A percentile compares a stretch with the other conserved stretches of the same genome.
phyloP scores from a whole-genome alignment of 176 grass and related monocot species.

The Zoysia japonica region DNA sequence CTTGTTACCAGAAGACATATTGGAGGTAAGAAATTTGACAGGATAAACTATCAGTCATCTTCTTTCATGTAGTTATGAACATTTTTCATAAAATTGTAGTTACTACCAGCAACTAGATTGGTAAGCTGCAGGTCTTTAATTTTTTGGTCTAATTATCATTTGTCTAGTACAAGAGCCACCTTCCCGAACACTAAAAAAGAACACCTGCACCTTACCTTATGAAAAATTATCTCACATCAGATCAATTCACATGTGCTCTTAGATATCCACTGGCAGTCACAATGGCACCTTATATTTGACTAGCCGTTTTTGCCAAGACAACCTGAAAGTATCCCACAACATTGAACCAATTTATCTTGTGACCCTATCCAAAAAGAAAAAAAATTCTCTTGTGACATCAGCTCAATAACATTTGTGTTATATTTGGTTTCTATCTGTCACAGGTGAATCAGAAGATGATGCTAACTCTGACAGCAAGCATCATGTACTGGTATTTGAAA shows the following conservation, averaged over 20 bases:
- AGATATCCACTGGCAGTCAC: neutral
- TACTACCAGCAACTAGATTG: too few relatives aligned
- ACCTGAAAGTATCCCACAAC: neutral
- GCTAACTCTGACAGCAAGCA: slow-evolving; percentile 87
- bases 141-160: neutral
- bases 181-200: neutral
- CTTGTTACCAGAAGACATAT: slow-evolving; percentile 92
- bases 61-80: slow-evolving; percentile 11
- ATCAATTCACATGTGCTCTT: neutral
- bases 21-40: slow-evolving; percentile 60
- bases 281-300: neutral
- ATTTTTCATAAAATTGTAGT: neutral
- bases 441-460: slow-evolving; percentile 99
- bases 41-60: neutral
- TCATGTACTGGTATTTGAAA: slow-evolving; percentile 97
- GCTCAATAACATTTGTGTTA: slow-evolving; percentile 6
- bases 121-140: neutral
- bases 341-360: neutral
- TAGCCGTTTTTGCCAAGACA: neutral
- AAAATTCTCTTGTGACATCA: neutral
- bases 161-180: neutral
- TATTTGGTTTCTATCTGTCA: slow-evolving; percentile 17
- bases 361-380: too few relatives aligned
- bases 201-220: neutral
- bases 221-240: neutral